Conservation (phyloP, 2,329 filamentous ascomycete species). For the Bipolaris sorokiniana region DNA sequence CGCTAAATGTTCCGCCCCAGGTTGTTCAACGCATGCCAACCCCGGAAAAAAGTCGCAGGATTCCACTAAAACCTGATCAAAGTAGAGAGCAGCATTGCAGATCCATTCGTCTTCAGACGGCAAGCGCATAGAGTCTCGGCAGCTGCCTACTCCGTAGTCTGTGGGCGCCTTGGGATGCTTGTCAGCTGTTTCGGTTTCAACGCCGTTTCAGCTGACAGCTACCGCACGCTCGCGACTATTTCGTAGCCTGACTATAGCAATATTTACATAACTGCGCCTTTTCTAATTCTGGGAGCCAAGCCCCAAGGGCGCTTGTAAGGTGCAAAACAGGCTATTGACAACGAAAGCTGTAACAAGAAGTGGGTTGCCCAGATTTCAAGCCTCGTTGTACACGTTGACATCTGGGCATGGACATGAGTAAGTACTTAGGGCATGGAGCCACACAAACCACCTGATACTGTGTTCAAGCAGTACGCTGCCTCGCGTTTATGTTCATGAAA, state of each 20-base stretch:
- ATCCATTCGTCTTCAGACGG: conserved; percentile 19
- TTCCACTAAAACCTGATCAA: conserved; percentile 7
- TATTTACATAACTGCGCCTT: conserved; percentile 9
- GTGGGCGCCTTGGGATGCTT: conserved; percentile 17
- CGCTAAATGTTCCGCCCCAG: conserved; percentile 25
- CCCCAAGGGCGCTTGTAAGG: neutral
- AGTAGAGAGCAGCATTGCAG: conserved; percentile 14
- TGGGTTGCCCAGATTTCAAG: neutral
- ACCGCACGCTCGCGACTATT: conserved; percentile 23
- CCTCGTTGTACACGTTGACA: neutral
- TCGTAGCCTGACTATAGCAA: neutral
- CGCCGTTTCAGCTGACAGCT: conserved; percentile 24
- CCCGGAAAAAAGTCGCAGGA: conserved; percentile 7
- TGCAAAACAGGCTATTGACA: neutral
- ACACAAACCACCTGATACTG: neutral
- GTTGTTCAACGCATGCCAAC: conserved; percentile 15
- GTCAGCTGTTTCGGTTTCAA: conserved; percentile 36
- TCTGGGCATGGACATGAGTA: neutral
- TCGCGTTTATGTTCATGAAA: neutral
- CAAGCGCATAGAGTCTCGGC: conserved; percentile 23
- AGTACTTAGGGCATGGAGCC: neutral
- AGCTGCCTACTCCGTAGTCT: conserved; percentile 9
- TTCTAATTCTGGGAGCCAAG: neutral
- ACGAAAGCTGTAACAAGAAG: neutral
- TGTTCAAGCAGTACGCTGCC: neutral